Conservation (phyloP, 768 basidiomycete species). For the Trametes punicea region DNA sequence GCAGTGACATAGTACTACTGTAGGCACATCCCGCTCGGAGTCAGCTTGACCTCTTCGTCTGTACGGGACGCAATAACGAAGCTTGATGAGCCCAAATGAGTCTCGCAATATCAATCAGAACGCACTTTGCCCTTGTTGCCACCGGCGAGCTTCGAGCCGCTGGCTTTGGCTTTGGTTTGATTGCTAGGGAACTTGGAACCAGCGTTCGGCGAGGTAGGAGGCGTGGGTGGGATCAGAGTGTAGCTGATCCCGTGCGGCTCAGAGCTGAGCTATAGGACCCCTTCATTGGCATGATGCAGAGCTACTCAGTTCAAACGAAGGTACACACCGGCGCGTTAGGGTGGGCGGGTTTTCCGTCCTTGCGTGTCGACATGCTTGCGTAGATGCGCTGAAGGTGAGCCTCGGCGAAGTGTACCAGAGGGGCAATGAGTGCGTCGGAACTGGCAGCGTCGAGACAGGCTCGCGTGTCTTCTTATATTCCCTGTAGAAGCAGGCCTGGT, state of each 20-base stretch:
- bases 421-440: too few species aligned
- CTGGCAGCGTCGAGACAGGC: too few species aligned
- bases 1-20: not conserved
- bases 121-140: not conserved
- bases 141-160: not conserved
- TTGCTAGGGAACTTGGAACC: not conserved
- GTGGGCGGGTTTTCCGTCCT: not conserved
- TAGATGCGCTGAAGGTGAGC: too few species aligned
- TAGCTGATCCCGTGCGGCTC: constrained; percentile 11
- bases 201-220: constrained; percentile 2
- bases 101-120: not conserved
- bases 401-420: too few species aligned
- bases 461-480: not conserved
- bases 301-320: not conserved
- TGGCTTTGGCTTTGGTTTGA: not conserved
- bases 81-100: too few species aligned
- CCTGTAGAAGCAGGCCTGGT: not conserved
- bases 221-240: constrained; percentile 4
- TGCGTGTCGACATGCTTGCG: not conserved
- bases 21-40: too few species aligned
- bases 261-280: not conserved
- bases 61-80: not conserved
- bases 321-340: constrained; percentile 3
- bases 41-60: not conserved
- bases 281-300: too few species aligned